Evolutionary conservation across 1,139 yeast genomes (phyloP), one percentile per base, ranked within the genome.

Genomic region (Casaregolazyma suthepensis): DNA sequence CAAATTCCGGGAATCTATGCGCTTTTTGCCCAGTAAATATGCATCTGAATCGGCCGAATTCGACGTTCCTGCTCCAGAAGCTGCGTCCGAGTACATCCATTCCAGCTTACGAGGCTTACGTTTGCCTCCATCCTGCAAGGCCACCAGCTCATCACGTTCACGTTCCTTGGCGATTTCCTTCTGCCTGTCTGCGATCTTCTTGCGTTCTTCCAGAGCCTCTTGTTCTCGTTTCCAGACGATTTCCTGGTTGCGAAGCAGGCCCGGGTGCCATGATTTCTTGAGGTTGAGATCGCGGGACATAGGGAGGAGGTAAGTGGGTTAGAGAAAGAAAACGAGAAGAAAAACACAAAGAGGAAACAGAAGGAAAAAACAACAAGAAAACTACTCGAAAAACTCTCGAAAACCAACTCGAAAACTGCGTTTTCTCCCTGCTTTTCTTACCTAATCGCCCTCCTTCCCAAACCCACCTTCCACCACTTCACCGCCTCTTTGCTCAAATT

Each of bases 201-300:
- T 80, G 54, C 85, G 79, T 64, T 89, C 96, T 31, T 80, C 80
- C 9, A 89, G 72, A 20, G 87, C 83, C 51, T 84, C 85, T 64
- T 89, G 91, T 65, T 93, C 98, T 54, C 76, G 78, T 61, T 83
- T 77, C 95, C 96, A 87, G 37, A 91, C 93, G 65, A 84, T 86
- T 61, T 83, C 85, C 70, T 86, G 91, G 74, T 93, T 93, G 70
- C 87, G 87, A 63, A 87, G 75, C 51, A 88, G 75, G 45, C 87
- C 91, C 2, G 98, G 97, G 68, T 91, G 90, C 98, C 98, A 93
- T 56, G 98, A 91, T 69, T 93, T 93, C 71, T 91, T 86, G 55
- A 90, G 71, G 67, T 91, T 91, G 59, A 91, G 75, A 69, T 91
- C 96, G 6, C 94, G 90, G 1, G 94, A 88, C 62, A 68, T 68